A percentile compares a stretch with the other conserved stretches of the same genome.
Conservation (phyloP, 2,329 filamentous ascomycete species). For the Bipolaris gigantea region DNA sequence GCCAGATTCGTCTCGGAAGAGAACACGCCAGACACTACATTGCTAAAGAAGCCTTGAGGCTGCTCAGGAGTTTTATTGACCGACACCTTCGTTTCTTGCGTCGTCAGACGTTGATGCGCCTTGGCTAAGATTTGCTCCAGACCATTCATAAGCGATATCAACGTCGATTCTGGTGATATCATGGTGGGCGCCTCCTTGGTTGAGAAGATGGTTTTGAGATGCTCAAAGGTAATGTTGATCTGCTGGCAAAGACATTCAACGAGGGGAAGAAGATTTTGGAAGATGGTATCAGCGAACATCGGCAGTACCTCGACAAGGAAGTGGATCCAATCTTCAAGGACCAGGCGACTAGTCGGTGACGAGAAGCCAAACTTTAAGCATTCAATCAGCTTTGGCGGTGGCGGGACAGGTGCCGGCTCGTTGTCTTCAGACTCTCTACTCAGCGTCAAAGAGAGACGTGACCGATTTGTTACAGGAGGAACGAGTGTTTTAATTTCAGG, state of each 20-base stretch:
- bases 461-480: conserved; percentile 28
- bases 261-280: conserved; percentile 85
- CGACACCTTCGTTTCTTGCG: conserved; percentile 71
- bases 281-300: conserved; percentile 80
- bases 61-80: conserved; percentile 78
- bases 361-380: conserved; percentile 82
- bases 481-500: conserved; percentile 25
- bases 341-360: conserved; percentile 69
- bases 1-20: conserved; percentile 73
- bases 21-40: conserved; percentile 91
- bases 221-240: conserved; percentile 71
- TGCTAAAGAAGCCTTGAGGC: conserved; percentile 86
- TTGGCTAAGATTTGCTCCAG: conserved; percentile 87
- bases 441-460: conserved; percentile 35
- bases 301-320: conserved; percentile 84
- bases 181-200: conserved; percentile 33
- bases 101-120: conserved; percentile 78
- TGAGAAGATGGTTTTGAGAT: conserved; percentile 67
- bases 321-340: conserved; percentile 88
- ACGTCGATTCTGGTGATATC: conserved; percentile 65
- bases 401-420: conserved; percentile 44
- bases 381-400: conserved; percentile 75
- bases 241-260: conserved; percentile 87
- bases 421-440: conserved; percentile 37
- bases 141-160: conserved; percentile 87